Evolutionary conservation across 1,284 basidiomycete genomes (phyloP).

Genomic region (Pyrrhoderma noxium): DNA sequence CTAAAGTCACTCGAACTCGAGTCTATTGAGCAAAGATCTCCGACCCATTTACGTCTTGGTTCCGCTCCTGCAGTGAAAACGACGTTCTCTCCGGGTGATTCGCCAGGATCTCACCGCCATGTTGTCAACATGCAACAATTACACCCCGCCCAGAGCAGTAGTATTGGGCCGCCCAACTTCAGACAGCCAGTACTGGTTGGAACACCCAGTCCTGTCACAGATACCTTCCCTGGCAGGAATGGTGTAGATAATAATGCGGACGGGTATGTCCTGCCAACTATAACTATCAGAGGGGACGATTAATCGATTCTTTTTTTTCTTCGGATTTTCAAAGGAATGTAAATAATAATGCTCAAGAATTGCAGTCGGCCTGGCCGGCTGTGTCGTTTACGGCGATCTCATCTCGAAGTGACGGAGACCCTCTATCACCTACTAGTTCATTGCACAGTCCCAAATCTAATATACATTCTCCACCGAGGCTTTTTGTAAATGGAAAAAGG

Average conservation of each 20-base stretch:
- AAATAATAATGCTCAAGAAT: constrained; percentile 14
- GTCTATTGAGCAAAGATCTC: constrained; percentile 18
- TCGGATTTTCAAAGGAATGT: constrained; percentile 17
- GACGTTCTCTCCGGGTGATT: constrained; percentile 1
- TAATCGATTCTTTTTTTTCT: constrained; percentile 12
- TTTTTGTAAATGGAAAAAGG: constrained; percentile 53
- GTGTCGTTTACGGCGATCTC: constrained; percentile 30
- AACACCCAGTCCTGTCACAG: constrained; percentile 17
- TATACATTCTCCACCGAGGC: constrained; percentile 45
- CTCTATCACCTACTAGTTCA: constrained; percentile 3
- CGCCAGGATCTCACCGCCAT: constrained; percentile 1
- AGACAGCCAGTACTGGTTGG: constrained; percentile 16
- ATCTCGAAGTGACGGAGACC: constrained; percentile 17
- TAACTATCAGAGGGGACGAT: constrained; percentile 13
- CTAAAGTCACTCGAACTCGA: constrained; percentile 38
- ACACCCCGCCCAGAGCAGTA: constrained; percentile 2
- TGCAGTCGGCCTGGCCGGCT: constrained; percentile 30
- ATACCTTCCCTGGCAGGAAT: constrained; percentile 10
- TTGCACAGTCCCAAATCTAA: constrained; percentile 7
- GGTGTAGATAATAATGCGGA: constrained; percentile 9
- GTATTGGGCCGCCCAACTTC: constrained; percentile 12
- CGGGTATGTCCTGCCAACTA: constrained; percentile 18
- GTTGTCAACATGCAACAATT: constrained; percentile 2
- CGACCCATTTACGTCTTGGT: constrained; percentile 24
- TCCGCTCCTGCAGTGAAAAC: constrained; percentile 21